Percentiles rank a stretch among this genome's conserved stretches.
These are phyloP conservation scores for Fusarium nygamai DNA, from an alignment of 2,329 filamentous ascomycete genomes.

Conservation along the genomic window DNA sequence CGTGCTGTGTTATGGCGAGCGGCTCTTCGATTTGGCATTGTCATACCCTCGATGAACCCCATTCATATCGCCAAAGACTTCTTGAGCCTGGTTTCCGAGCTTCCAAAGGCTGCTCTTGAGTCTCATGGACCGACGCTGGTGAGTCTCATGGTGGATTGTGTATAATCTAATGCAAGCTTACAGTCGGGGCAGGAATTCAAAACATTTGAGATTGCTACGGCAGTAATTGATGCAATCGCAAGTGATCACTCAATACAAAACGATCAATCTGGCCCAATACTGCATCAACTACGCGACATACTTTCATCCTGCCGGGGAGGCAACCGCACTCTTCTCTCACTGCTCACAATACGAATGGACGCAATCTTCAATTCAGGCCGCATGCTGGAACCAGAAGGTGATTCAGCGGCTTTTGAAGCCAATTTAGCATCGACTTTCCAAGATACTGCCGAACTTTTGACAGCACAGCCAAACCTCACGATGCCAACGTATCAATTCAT, in stretches of 20 bases:
- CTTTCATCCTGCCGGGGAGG: slow-evolving; percentile 55
- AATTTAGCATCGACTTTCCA: slow-evolving; percentile 25
- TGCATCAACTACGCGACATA: slow-evolving; percentile 51
- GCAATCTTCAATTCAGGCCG: slow-evolving; percentile 33
- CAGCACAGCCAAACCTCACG: slow-evolving; percentile 26
- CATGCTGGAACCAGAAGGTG: slow-evolving; percentile 15
- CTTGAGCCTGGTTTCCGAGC: slow-evolving; percentile 52
- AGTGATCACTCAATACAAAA: slow-evolving; percentile 35
- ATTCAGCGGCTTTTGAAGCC: slow-evolving; percentile 18
- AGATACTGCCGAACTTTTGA: slow-evolving; percentile 23
- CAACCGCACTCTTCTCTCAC: slow-evolving; percentile 51
- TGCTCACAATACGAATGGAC: slow-evolving; percentile 47
- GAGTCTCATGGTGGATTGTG: not conserved
- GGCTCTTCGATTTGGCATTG: slow-evolving; percentile 48
- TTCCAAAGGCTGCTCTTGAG: slow-evolving; percentile 58
- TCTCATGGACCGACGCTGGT: slow-evolving; percentile 60
- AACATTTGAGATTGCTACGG: slow-evolving; percentile 58
- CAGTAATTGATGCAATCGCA: slow-evolving; percentile 53
- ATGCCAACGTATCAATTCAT: slow-evolving; percentile 43
- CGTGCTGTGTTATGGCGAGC: slow-evolving; percentile 59
- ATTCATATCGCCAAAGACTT: slow-evolving; percentile 59
- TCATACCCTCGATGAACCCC: slow-evolving; percentile 48
- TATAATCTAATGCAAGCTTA: not conserved
- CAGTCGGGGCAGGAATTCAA: slow-evolving; percentile 50
- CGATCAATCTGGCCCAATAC: slow-evolving; percentile 48